Evolutionary conservation across 495 filamentous ascomycete species (phyloP).

Genomic region (Usnea hakonensis): DNA sequence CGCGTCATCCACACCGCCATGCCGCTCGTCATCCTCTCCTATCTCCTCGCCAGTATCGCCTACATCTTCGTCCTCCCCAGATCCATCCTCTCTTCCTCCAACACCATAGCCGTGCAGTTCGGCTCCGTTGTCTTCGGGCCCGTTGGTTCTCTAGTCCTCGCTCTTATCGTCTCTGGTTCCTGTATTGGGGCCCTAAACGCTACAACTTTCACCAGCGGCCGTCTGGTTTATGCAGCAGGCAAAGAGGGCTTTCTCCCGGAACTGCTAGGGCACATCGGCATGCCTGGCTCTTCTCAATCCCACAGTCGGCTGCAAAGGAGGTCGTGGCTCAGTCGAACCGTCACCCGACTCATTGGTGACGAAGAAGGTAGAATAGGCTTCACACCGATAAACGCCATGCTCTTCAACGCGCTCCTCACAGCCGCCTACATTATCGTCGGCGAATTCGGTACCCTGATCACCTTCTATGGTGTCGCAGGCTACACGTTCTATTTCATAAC

Average conservation of each 20-base stretch:
- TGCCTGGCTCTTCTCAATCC: constrained; percentile 41
- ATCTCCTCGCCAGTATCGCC: constrained; percentile 81
- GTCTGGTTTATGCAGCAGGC: constrained; percentile 87
- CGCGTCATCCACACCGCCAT: constrained; percentile 95
- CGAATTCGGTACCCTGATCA: constrained; percentile 84
- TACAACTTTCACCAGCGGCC: constrained; percentile 85
- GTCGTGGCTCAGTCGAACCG: constrained; percentile 49
- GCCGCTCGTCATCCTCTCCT: constrained; percentile 84
- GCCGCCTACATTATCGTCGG: constrained; percentile 71
- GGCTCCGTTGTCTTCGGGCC: constrained; percentile 83
- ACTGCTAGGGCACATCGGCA: constrained; percentile 74
- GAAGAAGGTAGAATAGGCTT: constrained; percentile 55
- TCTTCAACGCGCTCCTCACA: constrained; percentile 68
- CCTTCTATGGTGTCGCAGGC: constrained; percentile 93
- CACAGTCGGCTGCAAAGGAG: constrained; percentile 45
- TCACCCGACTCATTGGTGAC: constrained; percentile 52
- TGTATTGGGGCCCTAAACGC: constrained; percentile 93
- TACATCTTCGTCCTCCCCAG: constrained; percentile 95
- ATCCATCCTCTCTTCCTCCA: constrained; percentile 66
- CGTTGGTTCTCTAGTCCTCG: constrained; percentile 73
- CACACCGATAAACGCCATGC: constrained; percentile 85
- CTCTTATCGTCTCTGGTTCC: constrained; percentile 77
- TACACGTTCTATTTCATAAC: constrained; percentile 97
- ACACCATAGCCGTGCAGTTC: constrained; percentile 92
- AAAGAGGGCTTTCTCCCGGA: constrained; percentile 90